Evolutionary conservation across 2,329 filamentous ascomycete genomes (phyloP).

Genomic region (Colletotrichum liaoningense): DNA sequence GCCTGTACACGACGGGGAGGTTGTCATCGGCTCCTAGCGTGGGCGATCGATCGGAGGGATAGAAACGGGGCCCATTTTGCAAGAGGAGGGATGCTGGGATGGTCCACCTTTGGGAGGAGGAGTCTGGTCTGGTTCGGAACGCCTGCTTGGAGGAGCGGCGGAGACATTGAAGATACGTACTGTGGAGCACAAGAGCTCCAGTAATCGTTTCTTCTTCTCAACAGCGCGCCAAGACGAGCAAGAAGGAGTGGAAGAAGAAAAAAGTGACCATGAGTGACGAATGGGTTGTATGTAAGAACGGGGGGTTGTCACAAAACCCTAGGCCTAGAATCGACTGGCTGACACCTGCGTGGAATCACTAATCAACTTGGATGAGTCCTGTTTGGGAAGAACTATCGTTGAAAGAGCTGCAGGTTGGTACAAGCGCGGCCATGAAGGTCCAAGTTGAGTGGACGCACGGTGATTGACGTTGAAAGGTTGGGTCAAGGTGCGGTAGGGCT

Average conservation of each 20-base stretch:
- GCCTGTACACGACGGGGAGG: constrained; percentile 5
- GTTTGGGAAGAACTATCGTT: neutral
- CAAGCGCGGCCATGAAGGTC: neutral
- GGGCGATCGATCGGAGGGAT: constrained; percentile 32
- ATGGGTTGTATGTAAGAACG: neutral
- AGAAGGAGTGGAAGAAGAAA: neutral
- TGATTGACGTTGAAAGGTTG: neutral
- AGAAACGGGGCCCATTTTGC: neutral
- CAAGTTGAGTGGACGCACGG: neutral
- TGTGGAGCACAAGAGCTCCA: neutral
- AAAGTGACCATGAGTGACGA: neutral
- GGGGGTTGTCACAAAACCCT: neutral
- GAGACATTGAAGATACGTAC: neutral
- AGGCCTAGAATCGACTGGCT: neutral
- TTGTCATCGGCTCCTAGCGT: constrained; percentile 22
- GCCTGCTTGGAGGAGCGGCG: neutral
- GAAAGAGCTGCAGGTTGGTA: neutral
- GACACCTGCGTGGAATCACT: neutral
- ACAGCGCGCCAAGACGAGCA: neutral
- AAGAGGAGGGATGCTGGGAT: neutral
- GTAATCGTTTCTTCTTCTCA: neutral
- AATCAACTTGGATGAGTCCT: neutral
- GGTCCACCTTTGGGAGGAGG: neutral
- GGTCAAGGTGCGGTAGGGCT: neutral
- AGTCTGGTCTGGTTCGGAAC: neutral